Conservation (phyloP, 192 early-diverging fungal genomes). For the Physocladia obscura region DNA sequence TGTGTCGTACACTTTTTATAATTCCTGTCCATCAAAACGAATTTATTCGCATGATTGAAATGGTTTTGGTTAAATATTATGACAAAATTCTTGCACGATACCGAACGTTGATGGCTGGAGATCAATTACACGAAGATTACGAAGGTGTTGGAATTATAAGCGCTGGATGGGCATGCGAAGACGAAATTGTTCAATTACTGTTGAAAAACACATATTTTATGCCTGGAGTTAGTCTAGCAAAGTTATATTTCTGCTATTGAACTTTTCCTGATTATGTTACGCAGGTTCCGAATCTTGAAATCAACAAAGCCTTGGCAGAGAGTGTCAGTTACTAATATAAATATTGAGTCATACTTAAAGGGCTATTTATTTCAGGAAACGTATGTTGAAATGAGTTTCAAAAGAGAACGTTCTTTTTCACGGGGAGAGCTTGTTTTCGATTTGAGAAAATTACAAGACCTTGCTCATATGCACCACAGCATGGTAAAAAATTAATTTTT, state of each 20-base stretch:
- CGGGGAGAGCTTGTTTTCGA: conserved; percentile 85
- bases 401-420: conserved; percentile 75
- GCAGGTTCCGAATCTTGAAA: conserved; percentile 36
- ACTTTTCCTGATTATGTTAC: not conserved
- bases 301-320: conserved; percentile 40
- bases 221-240: conserved; percentile 16
- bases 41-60: conserved; percentile 69
- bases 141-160: conserved; percentile 44
- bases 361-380: conserved; percentile 74
- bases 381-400: conserved; percentile 69
- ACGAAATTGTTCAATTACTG: conserved; percentile 58
- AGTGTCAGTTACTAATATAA: conserved; percentile 9
- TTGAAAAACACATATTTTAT: conserved; percentile 43
- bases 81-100: conserved; percentile 60
- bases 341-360: not conserved
- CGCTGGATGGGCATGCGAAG: conserved; percentile 63
- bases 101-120: conserved; percentile 44
- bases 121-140: conserved; percentile 38
- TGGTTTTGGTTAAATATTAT: conserved; percentile 62
- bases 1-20: conserved; percentile 58
- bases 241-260: conserved; percentile 1
- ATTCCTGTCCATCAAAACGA: conserved; percentile 74
- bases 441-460: conserved; percentile 64
- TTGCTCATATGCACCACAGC: conserved; percentile 80
- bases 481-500: conserved; percentile 57